phyloP scores from a whole-genome alignment of 306 rosid genomes.

The Rosa multiflora region DNA sequence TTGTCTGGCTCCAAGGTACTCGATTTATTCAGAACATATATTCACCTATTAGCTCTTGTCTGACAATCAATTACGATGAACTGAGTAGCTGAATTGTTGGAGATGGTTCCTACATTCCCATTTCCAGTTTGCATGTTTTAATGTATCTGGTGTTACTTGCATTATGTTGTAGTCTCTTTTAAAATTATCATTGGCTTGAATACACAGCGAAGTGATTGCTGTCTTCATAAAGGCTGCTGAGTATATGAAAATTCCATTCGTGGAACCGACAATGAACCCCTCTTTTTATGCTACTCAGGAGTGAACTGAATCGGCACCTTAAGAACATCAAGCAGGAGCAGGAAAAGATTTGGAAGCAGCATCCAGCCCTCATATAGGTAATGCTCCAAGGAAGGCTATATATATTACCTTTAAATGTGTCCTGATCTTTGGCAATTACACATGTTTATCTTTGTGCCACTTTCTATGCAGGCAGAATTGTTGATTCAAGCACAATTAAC shows the following conservation, averaged over 20 bases:
- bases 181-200: slow-evolving; percentile 10
- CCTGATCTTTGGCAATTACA: not conserved
- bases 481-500: slow-evolving; percentile 94
- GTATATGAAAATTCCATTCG: slow-evolving; percentile 93
- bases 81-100: too few relatives aligned
- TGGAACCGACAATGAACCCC: slow-evolving; percentile 89
- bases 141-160: too few relatives aligned
- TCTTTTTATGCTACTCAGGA: slow-evolving; percentile 88
- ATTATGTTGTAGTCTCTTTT: not conserved
- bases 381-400: slow-evolving; percentile 5
- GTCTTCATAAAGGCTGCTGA: slow-evolving; percentile 95
- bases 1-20: slow-evolving; percentile 89
- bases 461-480: slow-evolving; percentile 73
- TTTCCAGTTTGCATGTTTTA: too few relatives aligned
- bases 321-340: slow-evolving; percentile 98
- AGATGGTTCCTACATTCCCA: too few relatives aligned
- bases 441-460: slow-evolving; percentile 28
- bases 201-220: slow-evolving; percentile 92
- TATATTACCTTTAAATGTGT: not conserved
- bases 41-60: too few relatives aligned
- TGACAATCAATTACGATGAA: too few relatives aligned
- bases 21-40: not conserved
- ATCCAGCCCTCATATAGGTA: slow-evolving; percentile 95
- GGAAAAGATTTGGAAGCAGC: slow-evolving; percentile 95
- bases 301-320: slow-evolving; percentile 94